These are phyloP conservation scores for Gossypium gossypioides DNA, from an alignment of 441 rosid species.

Conservation along the genomic window DNA sequence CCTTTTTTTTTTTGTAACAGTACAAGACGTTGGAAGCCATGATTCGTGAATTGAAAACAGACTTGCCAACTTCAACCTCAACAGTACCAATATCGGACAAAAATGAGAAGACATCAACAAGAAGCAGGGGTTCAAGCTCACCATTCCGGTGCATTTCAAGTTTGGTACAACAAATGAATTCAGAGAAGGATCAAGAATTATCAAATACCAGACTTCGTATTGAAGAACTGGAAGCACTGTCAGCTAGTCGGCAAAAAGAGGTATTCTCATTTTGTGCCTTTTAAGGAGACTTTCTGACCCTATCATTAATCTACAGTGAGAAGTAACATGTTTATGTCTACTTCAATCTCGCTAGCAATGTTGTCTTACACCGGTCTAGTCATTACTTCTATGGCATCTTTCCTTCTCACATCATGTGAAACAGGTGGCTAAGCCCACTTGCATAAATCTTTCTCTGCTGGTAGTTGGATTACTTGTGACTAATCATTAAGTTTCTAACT, in stretches of 20 bases:
- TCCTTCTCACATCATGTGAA: neutral
- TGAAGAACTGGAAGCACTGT: constrained; percentile 59
- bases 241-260: constrained; percentile 68
- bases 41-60: constrained; percentile 52
- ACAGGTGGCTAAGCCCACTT: neutral
- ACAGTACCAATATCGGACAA: constrained; percentile 31
- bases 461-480: neutral
- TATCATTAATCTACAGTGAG: neutral
- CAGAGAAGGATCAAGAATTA: constrained; percentile 79
- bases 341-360: neutral
- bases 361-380: neutral
- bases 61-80: constrained; percentile 38
- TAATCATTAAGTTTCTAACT: constrained; percentile 11
- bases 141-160: constrained; percentile 92
- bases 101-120: constrained; percentile 44
- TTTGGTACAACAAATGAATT: constrained; percentile 77
- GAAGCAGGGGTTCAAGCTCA: constrained; percentile 82
- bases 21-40: constrained; percentile 72
- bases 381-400: neutral
- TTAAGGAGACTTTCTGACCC: constrained; percentile 2
- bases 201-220: constrained; percentile 51
- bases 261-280: constrained; percentile 21
- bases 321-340: neutral
- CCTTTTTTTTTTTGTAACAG: constrained; percentile 33
- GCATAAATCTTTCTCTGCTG: neutral